These are phyloP conservation scores for Venturia carpophila DNA, from an alignment of 2,329 filamentous ascomycete genomes.

Conservation along the genomic window DNA sequence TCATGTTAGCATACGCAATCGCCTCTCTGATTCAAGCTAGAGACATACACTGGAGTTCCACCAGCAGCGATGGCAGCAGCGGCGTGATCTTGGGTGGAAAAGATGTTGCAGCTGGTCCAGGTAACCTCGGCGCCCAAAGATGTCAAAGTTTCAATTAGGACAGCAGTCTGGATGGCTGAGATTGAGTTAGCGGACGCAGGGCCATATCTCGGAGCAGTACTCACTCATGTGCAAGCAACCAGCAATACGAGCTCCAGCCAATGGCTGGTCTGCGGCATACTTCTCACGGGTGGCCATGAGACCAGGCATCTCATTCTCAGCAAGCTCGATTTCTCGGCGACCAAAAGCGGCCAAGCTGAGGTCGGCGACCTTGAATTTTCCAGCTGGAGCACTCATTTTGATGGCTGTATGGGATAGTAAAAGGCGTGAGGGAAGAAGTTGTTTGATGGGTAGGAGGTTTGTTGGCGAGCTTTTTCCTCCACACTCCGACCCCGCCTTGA, in stretches of 20 bases:
- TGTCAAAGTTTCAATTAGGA: conserved; percentile 96
- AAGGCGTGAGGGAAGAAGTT: neutral
- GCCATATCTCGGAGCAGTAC: conserved; percentile 24
- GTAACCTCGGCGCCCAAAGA: conserved; percentile 95
- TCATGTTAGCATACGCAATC: neutral
- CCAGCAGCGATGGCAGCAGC: conserved; percentile 92
- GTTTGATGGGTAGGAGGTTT: neutral
- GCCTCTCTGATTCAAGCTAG: conserved; percentile 46
- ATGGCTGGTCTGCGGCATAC: conserved; percentile 87
- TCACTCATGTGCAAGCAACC: conserved; percentile 96
- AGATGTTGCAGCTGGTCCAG: conserved; percentile 99
- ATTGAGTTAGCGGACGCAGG: conserved; percentile 18
- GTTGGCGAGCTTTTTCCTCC: neutral
- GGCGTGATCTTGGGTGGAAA: conserved; percentile 97
- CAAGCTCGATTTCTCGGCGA: conserved; percentile 97
- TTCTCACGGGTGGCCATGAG: conserved; percentile 90
- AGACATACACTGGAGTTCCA: conserved; percentile 70
- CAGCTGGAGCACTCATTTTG: conserved; percentile 67
- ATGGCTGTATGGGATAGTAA: neutral
- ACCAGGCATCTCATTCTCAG: conserved; percentile 88
- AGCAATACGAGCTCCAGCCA: conserved; percentile 90
- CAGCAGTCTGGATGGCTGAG: conserved; percentile 89
- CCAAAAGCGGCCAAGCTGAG: conserved; percentile 94
- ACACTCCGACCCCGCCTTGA: neutral
- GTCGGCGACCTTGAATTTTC: conserved; percentile 98